Percentiles rank a stretch among this genome's conserved stretches.
Evolutionary conservation across 768 basidiomycete species (phyloP).

Genomic region (Macrocybe gigantea): DNA sequence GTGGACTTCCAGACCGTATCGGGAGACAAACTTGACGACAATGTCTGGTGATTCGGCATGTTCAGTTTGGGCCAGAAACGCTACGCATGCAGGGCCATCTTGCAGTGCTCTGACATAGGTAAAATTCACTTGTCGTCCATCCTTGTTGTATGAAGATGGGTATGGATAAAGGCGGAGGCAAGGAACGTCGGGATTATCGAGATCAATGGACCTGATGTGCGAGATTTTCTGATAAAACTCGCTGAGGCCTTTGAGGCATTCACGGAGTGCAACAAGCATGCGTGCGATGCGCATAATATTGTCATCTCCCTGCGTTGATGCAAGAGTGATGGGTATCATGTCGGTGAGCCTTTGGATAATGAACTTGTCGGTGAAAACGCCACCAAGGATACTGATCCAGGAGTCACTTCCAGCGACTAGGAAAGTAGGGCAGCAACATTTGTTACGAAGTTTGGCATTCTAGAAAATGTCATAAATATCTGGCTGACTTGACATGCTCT

Average conservation of each 20-base stretch:
- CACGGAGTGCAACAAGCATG: neutral
- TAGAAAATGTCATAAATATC: conserved; percentile 6
- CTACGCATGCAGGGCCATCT: neutral
- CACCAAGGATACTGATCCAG: conserved; percentile 27
- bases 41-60: neutral
- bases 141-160: neutral
- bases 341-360: conserved; percentile 30
- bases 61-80: neutral
- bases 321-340: conserved; percentile 17
- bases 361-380: conserved; percentile 16
- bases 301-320: neutral
- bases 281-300: neutral
- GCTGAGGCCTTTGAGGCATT: neutral
- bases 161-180: neutral
- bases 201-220: too few species aligned
- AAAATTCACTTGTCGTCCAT: neutral
- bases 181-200: neutral
- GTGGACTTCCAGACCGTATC: neutral
- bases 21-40: neutral
- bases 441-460: conserved; percentile 4
- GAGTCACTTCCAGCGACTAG: conserved; percentile 20
- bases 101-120: neutral
- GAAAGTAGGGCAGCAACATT: conserved; percentile 24
- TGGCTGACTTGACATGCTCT: conserved; percentile 2
- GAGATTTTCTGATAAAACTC: neutral